Evolutionary conservation across 2,329 filamentous ascomycete genomes (phyloP), one percentile per base, ranked within the genome.

Genomic region (Colletotrichum shisoi): DNA sequence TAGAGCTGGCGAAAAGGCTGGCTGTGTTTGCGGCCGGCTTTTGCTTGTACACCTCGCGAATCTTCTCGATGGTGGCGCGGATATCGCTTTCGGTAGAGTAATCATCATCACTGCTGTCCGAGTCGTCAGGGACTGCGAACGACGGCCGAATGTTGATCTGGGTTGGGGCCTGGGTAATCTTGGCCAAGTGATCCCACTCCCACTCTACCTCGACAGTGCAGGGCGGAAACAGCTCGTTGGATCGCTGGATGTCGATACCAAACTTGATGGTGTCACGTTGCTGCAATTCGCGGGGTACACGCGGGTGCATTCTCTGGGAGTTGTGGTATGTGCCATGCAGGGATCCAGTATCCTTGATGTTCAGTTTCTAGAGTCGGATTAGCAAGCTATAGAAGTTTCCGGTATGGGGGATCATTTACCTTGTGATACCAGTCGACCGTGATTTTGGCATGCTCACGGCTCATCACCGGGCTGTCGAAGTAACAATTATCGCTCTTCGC

Each of bases 381-480:
- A 68, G 65, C 24, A 15, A 5, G 19, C 13, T 11, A 31, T 19
- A 17, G 11, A 27, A 17, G 31, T n/a, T 53, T 3, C n/a, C 12
- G 21, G 6, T 37, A 44, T 19, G 17, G 17, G 31, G 24, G 27
- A n/a, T 49, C 21, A 62, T 77, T 65, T 76, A 86, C 86, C 75
- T 82, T 79, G 7, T 75, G 72, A 2, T 80, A 74, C 11, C 80
- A 71, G 56, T 84, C 77, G 4, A 83, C 79, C 17, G 73, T 70
- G 4, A 89, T 73, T 49, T 84, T 77, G 17, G 90, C 91, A 76
- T 93, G 90, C 12, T 85, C 75, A 51, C 90, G 83, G 27, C 89
- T 92, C 81, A 93, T 89, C 42, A 92, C 89, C 0, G 89, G 86
- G 63, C 86, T 90, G 70, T 91, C 85, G 66, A 92, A 90, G 82